These are phyloP conservation scores for Colletotrichum tofieldiae DNA, from an alignment of 2,329 filamentous ascomycete species.

Conservation along the genomic window DNA sequence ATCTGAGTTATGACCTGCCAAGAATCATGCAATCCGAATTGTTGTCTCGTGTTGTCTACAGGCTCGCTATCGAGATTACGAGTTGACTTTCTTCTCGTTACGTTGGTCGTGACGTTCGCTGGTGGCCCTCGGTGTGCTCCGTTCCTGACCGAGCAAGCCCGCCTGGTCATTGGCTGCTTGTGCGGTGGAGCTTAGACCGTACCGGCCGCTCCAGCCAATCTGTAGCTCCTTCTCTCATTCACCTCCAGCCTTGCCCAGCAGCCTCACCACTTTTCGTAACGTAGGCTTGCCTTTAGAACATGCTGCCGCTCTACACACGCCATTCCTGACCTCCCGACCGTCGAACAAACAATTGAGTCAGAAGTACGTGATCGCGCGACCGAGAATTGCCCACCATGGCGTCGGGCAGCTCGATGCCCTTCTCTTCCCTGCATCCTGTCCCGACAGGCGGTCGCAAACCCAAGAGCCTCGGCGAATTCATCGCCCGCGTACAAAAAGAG, in stretches of 20 bases:
- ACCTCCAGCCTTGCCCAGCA: constrained; percentile 29
- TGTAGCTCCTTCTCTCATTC: constrained; percentile 19
- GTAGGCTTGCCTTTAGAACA: not conserved
- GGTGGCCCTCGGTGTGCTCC: constrained; percentile 7
- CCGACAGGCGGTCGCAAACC: constrained; percentile 71
- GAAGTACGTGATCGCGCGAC: not conserved
- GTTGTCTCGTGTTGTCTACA: not conserved
- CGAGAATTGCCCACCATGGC: constrained; percentile 39
- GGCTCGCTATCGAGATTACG: no score
- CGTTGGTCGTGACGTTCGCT: not conserved
- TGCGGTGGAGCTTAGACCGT: constrained; percentile 24
- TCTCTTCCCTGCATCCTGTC: constrained; percentile 76
- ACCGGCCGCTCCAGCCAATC: constrained; percentile 31
- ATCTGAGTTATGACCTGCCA: not conserved
- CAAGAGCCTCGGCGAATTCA: constrained; percentile 79
- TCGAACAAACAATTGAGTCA: not conserved
- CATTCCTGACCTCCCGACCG: not conserved
- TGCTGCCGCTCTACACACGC: not conserved
- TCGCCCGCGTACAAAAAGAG: constrained; percentile 83
- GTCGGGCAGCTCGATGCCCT: constrained; percentile 43
- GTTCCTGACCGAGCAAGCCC: not conserved
- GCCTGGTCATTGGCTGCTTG: constrained; percentile 15
- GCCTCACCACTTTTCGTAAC: constrained; percentile 18
- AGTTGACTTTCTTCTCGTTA: not conserved
- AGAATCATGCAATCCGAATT: not conserved